Base-by-base conservation (phyloP, 1,139 yeast genomes). In the Candida sojae region DNA sequence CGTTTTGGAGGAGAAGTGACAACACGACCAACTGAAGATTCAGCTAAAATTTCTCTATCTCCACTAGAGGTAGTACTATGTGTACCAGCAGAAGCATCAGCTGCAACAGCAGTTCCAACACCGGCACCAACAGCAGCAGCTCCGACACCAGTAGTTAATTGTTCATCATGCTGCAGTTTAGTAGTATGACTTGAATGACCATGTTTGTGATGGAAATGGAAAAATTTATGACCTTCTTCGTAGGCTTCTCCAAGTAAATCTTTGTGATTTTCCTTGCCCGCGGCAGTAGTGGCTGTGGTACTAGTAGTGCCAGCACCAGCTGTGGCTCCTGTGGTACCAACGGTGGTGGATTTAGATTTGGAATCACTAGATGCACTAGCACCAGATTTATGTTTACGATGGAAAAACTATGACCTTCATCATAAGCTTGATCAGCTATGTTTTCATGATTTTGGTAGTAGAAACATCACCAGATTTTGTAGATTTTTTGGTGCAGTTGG, bases 1-100 rank as follows among this genome's bases (percentile, higher is more conserved):
- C 67, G 59, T 44, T 48, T 54, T 13, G 75, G 75, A 8, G 77
- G 74, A 26, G 63, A 54, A 2, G 71, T 53, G 6, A 68, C 56
- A 11, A 72, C 60, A 25, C 66, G 57, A 33, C 78, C 79, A 21
- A 57, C 58, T 1, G 75, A 62, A 29, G 64, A 53, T 34, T 53
- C 44, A 38, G 57, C 49, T 26, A 62, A 49, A 9, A 55, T 57
- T 10, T 46, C 53, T 38, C 10, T 32, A 9, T 36, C 43, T 11
- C 26, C 13, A 28, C 40, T 48, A n/a, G 48, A 39, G 17, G 48
- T 29, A 26, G 37, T 41, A 29, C 36, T 29, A n/a, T 23, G 11
- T n/a, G 32, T 4, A 30, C 31, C 23, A 8, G 43, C 11, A 10
- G 21, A 31, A 25, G 30, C 30, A 25, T 6, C 43, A 33, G 38